phyloP scores from a whole-genome alignment of 164 flowering plant species.

The Houttuynia cordata region DNA sequence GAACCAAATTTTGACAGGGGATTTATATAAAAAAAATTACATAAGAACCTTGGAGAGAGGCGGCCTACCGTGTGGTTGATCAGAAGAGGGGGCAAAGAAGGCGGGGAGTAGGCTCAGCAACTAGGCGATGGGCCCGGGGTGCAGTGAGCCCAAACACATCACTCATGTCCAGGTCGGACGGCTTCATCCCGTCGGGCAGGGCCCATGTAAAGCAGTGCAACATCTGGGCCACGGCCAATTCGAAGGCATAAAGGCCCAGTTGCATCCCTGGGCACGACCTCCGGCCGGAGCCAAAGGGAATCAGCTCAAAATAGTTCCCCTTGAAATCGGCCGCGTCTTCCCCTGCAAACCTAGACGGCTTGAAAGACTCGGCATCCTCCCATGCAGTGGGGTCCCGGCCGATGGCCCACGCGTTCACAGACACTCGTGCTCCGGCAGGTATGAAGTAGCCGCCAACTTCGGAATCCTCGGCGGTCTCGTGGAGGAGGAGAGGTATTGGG shows the following conservation, averaged over 20 bases:
- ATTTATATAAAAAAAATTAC: no score
- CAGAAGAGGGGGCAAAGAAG: constrained; percentile 23
- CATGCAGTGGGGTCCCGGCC: constrained; percentile 49
- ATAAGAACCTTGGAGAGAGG: no score
- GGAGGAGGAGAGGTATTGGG: constrained; percentile 79
- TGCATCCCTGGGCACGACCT: constrained; percentile 88
- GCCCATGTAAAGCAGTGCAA: constrained; percentile 66
- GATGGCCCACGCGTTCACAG: constrained; percentile 67
- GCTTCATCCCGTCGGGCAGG: constrained; percentile 80
- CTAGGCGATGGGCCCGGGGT: constrained; percentile 46
- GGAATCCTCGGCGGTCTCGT: constrained; percentile 57
- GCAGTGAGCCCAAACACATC: constrained; percentile 80
- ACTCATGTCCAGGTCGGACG: constrained; percentile 59
- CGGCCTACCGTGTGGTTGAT: not conserved
- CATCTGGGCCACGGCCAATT: constrained; percentile 51
- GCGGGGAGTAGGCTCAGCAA: constrained; percentile 49
- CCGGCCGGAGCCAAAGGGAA: constrained; percentile 9
- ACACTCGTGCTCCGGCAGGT: constrained; percentile 44
- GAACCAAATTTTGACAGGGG: no score
- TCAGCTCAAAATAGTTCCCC: not conserved
- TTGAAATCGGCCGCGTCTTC: not conserved
- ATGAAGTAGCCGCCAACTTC: constrained; percentile 48
- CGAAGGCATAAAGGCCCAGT: constrained; percentile 52
- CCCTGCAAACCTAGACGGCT: constrained; percentile 24
- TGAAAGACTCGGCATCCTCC: constrained; percentile 52